phyloP scores from a whole-genome alignment of 768 basidiomycete species.

The Leccinum sublutescens region DNA sequence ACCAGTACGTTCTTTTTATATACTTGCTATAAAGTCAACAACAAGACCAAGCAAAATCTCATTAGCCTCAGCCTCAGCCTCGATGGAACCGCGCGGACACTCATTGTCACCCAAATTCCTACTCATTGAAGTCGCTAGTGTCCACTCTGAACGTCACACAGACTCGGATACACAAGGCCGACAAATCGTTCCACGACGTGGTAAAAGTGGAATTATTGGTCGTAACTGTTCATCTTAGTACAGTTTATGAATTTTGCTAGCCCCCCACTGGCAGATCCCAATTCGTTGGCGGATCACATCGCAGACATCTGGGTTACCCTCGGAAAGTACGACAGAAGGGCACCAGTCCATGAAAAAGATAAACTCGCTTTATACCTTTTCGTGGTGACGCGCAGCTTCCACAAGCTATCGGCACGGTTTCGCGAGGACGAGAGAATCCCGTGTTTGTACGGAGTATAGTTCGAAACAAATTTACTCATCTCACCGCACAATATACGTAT shows the following conservation, averaged over 20 bases:
- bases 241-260: neutral
- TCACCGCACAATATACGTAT: no score
- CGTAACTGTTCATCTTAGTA: neutral
- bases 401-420: neutral
- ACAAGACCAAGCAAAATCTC: no score
- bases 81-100: neutral
- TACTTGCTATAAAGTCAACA: no score
- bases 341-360: neutral
- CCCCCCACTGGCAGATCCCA: neutral
- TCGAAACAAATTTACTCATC: no score
- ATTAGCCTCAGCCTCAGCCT: no score
- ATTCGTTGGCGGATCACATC: neutral
- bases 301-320: neutral
- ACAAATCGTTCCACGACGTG: neutral
- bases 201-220: neutral
- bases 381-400: neutral
- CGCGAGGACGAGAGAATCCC: neutral
- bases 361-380: neutral
- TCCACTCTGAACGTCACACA: neutral
- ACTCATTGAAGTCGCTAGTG: neutral
- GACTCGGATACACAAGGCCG: neutral
- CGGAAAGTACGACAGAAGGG: neutral
- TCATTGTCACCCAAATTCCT: neutral
- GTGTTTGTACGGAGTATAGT: no score
- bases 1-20: no score